phyloP scores from a whole-genome alignment of 1,284 basidiomycete species.

The Microbotryomycetes sp. region DNA sequence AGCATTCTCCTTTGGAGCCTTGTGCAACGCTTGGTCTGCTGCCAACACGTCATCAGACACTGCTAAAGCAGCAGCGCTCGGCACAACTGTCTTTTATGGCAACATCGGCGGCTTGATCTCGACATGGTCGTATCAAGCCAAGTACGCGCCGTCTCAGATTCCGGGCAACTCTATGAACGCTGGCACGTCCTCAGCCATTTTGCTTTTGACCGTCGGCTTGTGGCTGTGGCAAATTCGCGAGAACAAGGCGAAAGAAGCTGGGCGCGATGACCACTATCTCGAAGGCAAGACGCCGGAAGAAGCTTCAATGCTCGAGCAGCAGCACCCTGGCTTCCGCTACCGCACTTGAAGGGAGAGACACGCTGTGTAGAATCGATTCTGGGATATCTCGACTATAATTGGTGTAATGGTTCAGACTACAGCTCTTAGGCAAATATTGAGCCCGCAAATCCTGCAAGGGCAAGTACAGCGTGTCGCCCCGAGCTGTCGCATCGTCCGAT shows the following conservation, averaged over 20 bases:
- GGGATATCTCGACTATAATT: too few species aligned
- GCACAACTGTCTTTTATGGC: slow-evolving; percentile 36
- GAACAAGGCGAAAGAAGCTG: slow-evolving; percentile 24
- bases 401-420: too few species aligned
- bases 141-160: slow-evolving; percentile 3
- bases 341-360: background rate
- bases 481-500: too few species aligned
- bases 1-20: slow-evolving; percentile 29
- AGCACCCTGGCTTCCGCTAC: slow-evolving; percentile 23
- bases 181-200: slow-evolving; percentile 17
- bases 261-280: slow-evolving; percentile 17
- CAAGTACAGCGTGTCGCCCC: too few species aligned
- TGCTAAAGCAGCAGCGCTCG: slow-evolving; percentile 36
- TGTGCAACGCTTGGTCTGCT: slow-evolving; percentile 27
- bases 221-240: slow-evolving; percentile 16
- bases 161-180: slow-evolving; percentile 29
- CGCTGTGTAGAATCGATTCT: too few species aligned
- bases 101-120: slow-evolving; percentile 38
- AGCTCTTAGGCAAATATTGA: too few species aligned
- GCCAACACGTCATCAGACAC: slow-evolving; percentile 38
- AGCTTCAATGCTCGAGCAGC: slow-evolving; percentile 10
- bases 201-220: slow-evolving; percentile 14
- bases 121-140: slow-evolving; percentile 35
- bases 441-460: too few species aligned
- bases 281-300: slow-evolving; percentile 22